phyloP scores from a whole-genome alignment of 2,329 filamentous ascomycete genomes.

The Fusarium nematophilum region DNA sequence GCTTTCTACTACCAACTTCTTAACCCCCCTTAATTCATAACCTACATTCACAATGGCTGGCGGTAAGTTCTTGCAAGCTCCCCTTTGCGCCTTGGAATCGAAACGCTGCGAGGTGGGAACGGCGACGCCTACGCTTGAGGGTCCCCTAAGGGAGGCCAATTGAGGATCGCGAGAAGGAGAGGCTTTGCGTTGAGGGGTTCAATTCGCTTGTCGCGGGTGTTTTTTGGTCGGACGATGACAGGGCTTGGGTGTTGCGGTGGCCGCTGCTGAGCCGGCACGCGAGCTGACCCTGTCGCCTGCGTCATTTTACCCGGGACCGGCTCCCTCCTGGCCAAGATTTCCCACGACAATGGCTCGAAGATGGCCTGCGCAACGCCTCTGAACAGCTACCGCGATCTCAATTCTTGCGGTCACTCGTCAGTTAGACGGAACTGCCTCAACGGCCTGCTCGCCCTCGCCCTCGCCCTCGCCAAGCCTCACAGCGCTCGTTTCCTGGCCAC shows the following conservation, averaged over 20 bases:
- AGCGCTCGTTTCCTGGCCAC: background rate
- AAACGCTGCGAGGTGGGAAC: background rate
- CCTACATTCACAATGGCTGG: slow-evolving; percentile 56
- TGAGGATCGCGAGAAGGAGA: slow-evolving; percentile 20
- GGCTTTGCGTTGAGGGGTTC: slow-evolving; percentile 11
- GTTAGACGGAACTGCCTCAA: background rate
- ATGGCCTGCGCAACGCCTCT: slow-evolving; percentile 12
- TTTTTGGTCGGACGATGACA: slow-evolving; percentile 1
- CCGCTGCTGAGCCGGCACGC: slow-evolving; percentile 11
- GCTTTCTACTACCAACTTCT: slow-evolving; percentile 27
- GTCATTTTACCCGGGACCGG: slow-evolving; percentile 48
- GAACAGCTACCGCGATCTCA: slow-evolving; percentile 4
- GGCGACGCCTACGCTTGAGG: too few relatives aligned
- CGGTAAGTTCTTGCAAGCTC: slow-evolving; percentile 52
- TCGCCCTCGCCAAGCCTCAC: background rate
- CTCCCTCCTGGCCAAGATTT: slow-evolving; percentile 26
- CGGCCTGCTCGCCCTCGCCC: background rate
- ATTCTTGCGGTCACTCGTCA: background rate
- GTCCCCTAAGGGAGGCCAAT: slow-evolving; percentile 40
- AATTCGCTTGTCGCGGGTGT: slow-evolving; percentile 2
- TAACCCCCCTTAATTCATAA: slow-evolving; percentile 35
- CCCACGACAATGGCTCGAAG: slow-evolving; percentile 26
- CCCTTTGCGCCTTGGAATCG: slow-evolving; percentile 19
- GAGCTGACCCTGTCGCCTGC: slow-evolving; percentile 40
- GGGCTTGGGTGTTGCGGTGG: slow-evolving; percentile 1